Evolutionary conservation across 2,329 filamentous ascomycete genomes (phyloP), one percentile per base, ranked within the genome.

Genomic region (Colletotrichum viniferum): DNA sequence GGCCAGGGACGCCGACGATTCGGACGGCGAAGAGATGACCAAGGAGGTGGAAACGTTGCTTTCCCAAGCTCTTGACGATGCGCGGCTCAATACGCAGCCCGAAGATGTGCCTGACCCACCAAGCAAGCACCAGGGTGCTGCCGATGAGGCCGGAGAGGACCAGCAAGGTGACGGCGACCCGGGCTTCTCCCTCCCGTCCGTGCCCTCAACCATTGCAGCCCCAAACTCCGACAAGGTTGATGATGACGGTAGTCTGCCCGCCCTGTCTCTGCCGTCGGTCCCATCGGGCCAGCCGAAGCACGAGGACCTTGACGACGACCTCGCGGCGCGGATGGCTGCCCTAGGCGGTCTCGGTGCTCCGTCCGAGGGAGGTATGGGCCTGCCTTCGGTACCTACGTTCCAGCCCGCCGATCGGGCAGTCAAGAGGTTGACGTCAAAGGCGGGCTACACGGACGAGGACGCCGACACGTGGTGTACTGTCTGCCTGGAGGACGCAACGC

Each of bases 391-490:
- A 3, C 90, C 90, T 0, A 88, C 86, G 1, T 88, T 87, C 76
- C 81, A 81, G n/a, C 90, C 89, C 0, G 83, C 83, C 7, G 86
- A 87, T 48, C 83, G 83, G 9, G 82, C 83, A 4, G 79, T 83
- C 18, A 84, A 83, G n/a, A 82, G 85, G 6, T 81, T 88, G 7
- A 81, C 81, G 18, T 84, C 82, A 68, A 83, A 81, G 56, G 84
- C 82, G 4, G 86, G 85, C 63, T 91, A 89, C 80, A 91, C 92
- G 0, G 93, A 96, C 79, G 92, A 93, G 38, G 94, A 96, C 79
- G 88, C 93, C 76, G 92, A 93, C 56, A 91, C 89, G 2, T 97
- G 95, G 94, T 97, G 95, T 82, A 90, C 93, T 36, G 95, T 97
- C 12, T 98, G 95, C 81, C 91, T 94, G 62, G 94, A 95, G 74